phyloP scores from a whole-genome alignment of 169 alveolate genomes.

The Blepharisma undulans region DNA sequence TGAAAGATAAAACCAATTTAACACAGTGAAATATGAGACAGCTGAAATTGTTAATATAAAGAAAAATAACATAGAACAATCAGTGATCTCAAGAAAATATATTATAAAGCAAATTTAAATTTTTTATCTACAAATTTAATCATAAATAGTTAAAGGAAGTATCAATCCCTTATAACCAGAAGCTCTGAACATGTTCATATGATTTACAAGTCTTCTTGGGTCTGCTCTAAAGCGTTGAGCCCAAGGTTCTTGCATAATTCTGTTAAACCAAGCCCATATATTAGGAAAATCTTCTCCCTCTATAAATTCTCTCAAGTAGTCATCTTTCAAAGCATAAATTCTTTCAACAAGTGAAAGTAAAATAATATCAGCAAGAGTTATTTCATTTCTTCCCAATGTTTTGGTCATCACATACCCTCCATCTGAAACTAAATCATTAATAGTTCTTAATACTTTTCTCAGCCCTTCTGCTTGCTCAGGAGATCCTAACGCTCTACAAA shows the following conservation, averaged over 20 bases:
- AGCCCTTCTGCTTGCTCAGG: not conserved
- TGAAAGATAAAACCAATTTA: no score
- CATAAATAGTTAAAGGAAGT: conserved; percentile 8
- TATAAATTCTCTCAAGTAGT: not conserved
- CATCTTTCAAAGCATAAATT: not conserved
- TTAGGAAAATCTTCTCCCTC: not conserved
- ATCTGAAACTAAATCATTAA: not conserved
- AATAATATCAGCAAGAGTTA: conserved; percentile 28
- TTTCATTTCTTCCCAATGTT: not conserved
- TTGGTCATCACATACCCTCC: conserved; percentile 8
- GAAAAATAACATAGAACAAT: no score
- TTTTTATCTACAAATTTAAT: no score
- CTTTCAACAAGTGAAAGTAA: conserved; percentile 30
- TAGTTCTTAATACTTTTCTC: not conserved
- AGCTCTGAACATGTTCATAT: not conserved
- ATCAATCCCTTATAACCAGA: not conserved
- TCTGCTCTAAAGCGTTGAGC: not conserved
- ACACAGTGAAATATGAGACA: no score
- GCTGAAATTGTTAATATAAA: no score
- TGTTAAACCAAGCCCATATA: conserved; percentile 8
- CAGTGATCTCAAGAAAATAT: no score
- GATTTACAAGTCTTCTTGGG: not conserved
- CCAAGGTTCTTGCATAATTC: not conserved
- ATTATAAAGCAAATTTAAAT: no score
- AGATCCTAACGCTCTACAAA: not conserved